Base-by-base conservation (phyloP, 305 asterid species). In the Fraxinus nigra region DNA sequence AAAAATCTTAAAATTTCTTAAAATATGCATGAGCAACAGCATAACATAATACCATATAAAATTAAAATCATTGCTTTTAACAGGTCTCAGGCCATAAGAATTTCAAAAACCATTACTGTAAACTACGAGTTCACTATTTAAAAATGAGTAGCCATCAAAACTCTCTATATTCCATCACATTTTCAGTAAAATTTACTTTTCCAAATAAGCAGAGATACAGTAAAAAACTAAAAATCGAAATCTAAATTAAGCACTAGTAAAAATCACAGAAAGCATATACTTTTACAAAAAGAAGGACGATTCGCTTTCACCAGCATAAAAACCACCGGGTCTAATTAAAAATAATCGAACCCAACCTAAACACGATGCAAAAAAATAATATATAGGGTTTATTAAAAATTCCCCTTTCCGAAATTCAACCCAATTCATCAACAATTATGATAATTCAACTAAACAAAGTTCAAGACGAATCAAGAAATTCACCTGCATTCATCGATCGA, bases 381-480 rank as follows among this genome's bases (percentile, higher is more conserved):
- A 69, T 1, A 38, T 87, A 85, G 89, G 92, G 92, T 85, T 89
- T 87, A 85, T 88, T 59, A 79, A 76, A 72, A 85, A 79, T 67
- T 78, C 86, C 82, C 67, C 20, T 1, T 77, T 65, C 75, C 54
- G 43, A 13, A 81, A 83, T 72, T 82, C 65, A 77, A 80, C 79
- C 72, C 40, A 69, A 32, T 69, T 69, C 8, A 5, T 69, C 75
- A 69, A 30, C 24, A 69, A 11, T 6, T 11, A 28, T 14, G 75
- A 13, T 61, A 82, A 83, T 77, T 77, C 72, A 78, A 86, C 81
- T 74, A 70, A 46, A 69, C 28, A 18, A 80, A 78, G 82, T 73
- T 28, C 22, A 37, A 63, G 35, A 78, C 43, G 54, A 76, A 79
- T n/a, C 67, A 13, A 82, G 28, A 70, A 82, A 77, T 77, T 83